These are phyloP conservation scores for Mycena olivaceomarginata DNA, from an alignment of 768 basidiomycete genomes.

Conservation along the genomic window DNA sequence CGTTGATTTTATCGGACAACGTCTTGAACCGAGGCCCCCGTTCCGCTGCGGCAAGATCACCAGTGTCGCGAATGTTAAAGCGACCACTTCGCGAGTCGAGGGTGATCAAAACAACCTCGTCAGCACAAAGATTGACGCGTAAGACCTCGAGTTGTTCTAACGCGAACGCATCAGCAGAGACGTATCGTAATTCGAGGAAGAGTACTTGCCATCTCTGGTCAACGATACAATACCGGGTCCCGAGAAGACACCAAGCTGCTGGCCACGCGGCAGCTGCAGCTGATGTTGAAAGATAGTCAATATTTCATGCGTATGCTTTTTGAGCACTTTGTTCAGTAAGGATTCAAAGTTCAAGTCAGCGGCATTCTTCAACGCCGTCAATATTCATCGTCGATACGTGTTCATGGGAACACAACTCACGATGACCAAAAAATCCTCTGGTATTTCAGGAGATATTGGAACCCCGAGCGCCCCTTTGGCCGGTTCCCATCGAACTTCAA, in stretches of 20 bases:
- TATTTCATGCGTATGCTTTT: slow-evolving; percentile 79
- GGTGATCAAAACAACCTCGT: slow-evolving; percentile 84
- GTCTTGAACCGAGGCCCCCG: slow-evolving; percentile 79
- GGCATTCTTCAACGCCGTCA: slow-evolving; percentile 67
- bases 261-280: slow-evolving; percentile 74
- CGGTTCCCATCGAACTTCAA: slow-evolving; percentile 89
- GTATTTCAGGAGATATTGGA: slow-evolving; percentile 67
- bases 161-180: background rate
- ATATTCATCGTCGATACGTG: background rate
- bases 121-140: slow-evolving; percentile 82
- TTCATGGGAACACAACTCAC: slow-evolving; percentile 73
- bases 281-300: slow-evolving; percentile 73
- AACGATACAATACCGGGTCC: slow-evolving; percentile 75
- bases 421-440: slow-evolving; percentile 67
- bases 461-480: slow-evolving; percentile 80
- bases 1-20: slow-evolving; percentile 80
- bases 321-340: slow-evolving; percentile 77
- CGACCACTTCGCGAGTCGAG: slow-evolving; percentile 89
- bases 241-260: slow-evolving; percentile 75
- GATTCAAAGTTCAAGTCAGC: slow-evolving; percentile 85
- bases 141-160: slow-evolving; percentile 76
- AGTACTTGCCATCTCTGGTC: slow-evolving; percentile 69
- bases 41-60: slow-evolving; percentile 85
- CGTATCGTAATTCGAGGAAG: background rate
- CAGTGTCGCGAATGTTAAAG: slow-evolving; percentile 86